Conservation (phyloP, 2,329 filamentous ascomycete species). For the Rhynchosporium secalis region DNA sequence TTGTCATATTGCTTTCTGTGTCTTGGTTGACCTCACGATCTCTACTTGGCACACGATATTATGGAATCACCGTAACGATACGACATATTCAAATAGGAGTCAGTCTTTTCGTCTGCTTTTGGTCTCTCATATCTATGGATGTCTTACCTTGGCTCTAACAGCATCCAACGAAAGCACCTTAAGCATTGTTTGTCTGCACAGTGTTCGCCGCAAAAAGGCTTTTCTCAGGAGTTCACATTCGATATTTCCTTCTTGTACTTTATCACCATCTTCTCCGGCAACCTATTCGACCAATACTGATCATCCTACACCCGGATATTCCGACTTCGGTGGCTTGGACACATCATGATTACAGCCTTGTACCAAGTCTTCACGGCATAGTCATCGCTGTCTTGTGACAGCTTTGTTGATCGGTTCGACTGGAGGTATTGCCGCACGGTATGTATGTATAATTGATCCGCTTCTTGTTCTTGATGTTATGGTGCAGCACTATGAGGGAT, state of each 20-base stretch:
- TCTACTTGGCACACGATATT: constrained; percentile 36
- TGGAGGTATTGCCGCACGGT: constrained; percentile 31
- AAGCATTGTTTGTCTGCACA: constrained; percentile 35
- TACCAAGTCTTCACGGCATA: constrained; percentile 36
- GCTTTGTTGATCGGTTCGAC: constrained; percentile 32
- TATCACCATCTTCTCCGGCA: constrained; percentile 40
- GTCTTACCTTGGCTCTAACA: constrained; percentile 37
- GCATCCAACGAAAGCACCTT: constrained; percentile 38
- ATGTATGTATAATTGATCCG: constrained; percentile 33
- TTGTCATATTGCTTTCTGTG: constrained; percentile 35
- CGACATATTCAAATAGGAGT: constrained; percentile 38
- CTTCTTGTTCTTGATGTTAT: constrained; percentile 29
- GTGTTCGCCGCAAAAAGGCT: constrained; percentile 26
- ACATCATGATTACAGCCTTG: constrained; percentile 62
- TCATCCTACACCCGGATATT: constrained; percentile 58
- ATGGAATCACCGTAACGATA: constrained; percentile 37
- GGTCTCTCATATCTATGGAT: constrained; percentile 41
- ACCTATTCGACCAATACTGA: constrained; percentile 47
- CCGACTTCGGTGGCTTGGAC: constrained; percentile 58
- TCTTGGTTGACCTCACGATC: constrained; percentile 38
- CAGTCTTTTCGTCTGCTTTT: constrained; percentile 37
- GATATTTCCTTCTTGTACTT: constrained; percentile 39
- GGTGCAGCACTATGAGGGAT: constrained; percentile 24
- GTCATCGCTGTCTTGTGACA: constrained; percentile 27
- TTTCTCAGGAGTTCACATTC: constrained; percentile 31